These are phyloP conservation scores for Talaromyces amestolkiae DNA, from an alignment of 2,329 filamentous ascomycete genomes.

Conservation along the genomic window DNA sequence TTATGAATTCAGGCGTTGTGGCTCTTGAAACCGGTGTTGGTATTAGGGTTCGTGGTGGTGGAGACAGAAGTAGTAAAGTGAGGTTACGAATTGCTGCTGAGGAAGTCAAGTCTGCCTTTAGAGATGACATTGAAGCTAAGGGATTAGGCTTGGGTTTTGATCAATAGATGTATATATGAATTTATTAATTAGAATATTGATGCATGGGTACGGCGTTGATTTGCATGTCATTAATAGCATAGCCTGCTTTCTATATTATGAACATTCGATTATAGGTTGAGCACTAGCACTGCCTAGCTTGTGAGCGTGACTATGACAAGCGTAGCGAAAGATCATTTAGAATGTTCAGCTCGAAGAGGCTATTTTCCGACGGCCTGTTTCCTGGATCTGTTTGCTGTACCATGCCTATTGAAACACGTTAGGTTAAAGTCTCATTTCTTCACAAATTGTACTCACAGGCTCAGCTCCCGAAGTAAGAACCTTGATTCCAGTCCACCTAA, in stretches of 20 bases:
- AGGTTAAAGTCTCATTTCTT: not conserved
- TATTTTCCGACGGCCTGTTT: not conserved
- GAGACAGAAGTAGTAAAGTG: conserved; percentile 84
- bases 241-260: not conserved
- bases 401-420: conserved; percentile 1
- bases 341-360: not conserved
- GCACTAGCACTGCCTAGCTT: not conserved
- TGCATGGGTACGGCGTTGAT: not conserved
- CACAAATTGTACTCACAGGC: conserved; percentile 11
- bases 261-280: not conserved
- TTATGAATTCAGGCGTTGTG: conserved; percentile 84
- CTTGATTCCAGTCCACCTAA: conserved; percentile 3
- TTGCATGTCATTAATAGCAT: not conserved
- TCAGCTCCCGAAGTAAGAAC: conserved; percentile 14
- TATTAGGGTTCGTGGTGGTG: conserved; percentile 46
- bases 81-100: conserved; percentile 84
- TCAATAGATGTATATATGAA: conserved; percentile 22
- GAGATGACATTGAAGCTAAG: conserved; percentile 83
- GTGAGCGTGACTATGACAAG: not conserved
- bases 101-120: conserved; percentile 82
- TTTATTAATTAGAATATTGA: not conserved
- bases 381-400: conserved; percentile 14
- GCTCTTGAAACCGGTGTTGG: conserved; percentile 62
- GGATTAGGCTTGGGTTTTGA: conserved; percentile 64
- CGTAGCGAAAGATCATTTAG: not conserved